phyloP scores from a whole-genome alignment of 805 yeast genomes.

The Yamadazyma akitaensis region DNA sequence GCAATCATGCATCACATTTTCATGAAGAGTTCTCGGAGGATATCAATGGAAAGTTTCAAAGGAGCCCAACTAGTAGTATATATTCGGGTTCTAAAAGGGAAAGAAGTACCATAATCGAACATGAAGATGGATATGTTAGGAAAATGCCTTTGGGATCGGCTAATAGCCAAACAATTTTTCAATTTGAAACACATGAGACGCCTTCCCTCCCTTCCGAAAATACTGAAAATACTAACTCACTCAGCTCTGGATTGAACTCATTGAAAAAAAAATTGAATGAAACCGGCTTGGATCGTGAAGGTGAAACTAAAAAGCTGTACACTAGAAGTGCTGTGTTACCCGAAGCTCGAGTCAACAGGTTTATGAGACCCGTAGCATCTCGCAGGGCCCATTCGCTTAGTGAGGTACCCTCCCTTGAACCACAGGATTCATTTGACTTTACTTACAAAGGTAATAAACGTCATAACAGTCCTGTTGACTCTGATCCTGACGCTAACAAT shows the following conservation, averaged over 20 bases:
- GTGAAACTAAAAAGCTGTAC: not conserved
- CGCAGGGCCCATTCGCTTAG: not conserved
- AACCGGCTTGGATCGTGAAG: not conserved
- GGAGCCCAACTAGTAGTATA: not conserved
- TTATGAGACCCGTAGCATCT: not conserved
- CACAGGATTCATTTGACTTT: not conserved
- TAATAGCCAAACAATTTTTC: not conserved
- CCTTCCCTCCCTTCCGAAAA: not conserved
- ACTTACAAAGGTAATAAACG: not conserved
- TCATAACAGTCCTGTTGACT: not conserved
- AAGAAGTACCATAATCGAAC: not conserved
- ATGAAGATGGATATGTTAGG: not conserved
- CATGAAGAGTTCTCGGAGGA: not conserved
- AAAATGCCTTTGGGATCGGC: not conserved
- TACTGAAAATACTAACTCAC: not conserved
- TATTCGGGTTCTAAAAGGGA: not conserved
- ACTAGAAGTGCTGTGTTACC: not conserved
- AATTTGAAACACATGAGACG: not conserved
- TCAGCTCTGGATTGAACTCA: not conserved
- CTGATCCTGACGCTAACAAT: slow-evolving; percentile 1
- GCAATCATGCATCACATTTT: not conserved
- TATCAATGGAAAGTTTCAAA: not conserved
- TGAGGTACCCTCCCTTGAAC: not conserved
- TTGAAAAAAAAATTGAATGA: not conserved
- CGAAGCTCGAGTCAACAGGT: not conserved